Evolutionary conservation across 2,329 filamentous ascomycete species (phyloP), one percentile per base, ranked within the genome.

Genomic region (Fusarium ambrosium): DNA sequence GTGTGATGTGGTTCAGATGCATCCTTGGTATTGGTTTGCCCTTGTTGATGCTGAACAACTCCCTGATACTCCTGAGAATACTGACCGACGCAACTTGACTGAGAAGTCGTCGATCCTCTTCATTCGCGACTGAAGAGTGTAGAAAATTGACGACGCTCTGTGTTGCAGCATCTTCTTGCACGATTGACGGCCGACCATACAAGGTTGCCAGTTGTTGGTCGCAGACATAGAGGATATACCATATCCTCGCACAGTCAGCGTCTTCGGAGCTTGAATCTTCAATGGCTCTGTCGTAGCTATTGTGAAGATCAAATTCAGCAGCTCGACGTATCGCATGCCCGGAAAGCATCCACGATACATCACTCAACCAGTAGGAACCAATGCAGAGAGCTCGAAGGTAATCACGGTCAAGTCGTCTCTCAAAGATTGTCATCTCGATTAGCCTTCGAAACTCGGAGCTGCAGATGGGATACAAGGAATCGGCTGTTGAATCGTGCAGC

Each of bases 151-250:
- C 87, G 79, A 88, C 88, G 6, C 88, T 87, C 61, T 88, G 86
- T 34, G 91, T 88, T 0, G 87, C 85, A 24, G 84, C 80, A 66
- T 91, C 88, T 64, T 91, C 89, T 20, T 87, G 87, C 6, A 90
- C 87, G 13, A 90, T 86, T 0, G 88, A 86, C 2, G 88, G 87
- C 6, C 90, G 84, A 4, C 89, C 88, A 64, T 91, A 91, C 1
- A 90, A 82, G 18, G 90, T 91, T n/a, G 88, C 89, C 0, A 91
- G 86, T 73, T 91, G 89, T 69, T 90, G 88, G 58, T 91, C 89
- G 74, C 89, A 90, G 6, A 91, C 87, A 70, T 90, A 90, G 2
- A 89, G 81, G 43, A 89, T 78, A 74, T 91, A 91, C 90, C 90
- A 92, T 6, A 92, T 81, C 24, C 90, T 85, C 9, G 89, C 85